Conservation (phyloP, 768 basidiomycete genomes). For the Serpula lacrymans region DNA sequence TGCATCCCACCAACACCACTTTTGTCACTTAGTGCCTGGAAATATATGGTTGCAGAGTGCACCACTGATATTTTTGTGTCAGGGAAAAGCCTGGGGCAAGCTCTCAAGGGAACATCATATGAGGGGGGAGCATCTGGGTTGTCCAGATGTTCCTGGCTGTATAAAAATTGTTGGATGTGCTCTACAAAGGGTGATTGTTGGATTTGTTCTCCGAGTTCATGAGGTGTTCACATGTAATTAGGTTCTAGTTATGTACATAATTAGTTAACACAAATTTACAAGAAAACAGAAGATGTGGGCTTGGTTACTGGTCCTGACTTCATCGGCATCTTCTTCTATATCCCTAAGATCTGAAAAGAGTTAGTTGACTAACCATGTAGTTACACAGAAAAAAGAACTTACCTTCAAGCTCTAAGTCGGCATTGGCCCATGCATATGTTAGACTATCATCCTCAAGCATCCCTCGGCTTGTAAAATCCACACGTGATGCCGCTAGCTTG, state of each 20-base stretch:
- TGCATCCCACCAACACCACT: slow-evolving; percentile 28
- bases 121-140: slow-evolving; percentile 3
- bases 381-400: too few relatives aligned
- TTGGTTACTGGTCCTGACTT: too few relatives aligned
- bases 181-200: slow-evolving; percentile 10
- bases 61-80: slow-evolving; percentile 3
- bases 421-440: too few relatives aligned
- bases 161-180: slow-evolving; percentile 13
- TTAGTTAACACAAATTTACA: too few relatives aligned
- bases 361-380: too few relatives aligned
- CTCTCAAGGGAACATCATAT: slow-evolving; percentile 4
- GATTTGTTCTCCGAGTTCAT: slow-evolving; percentile 11
- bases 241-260: neutral
- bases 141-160: slow-evolving; percentile 5
- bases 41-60: slow-evolving; percentile 25
- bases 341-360: too few relatives aligned
- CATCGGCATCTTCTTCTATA: too few relatives aligned
- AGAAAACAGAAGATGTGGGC: too few relatives aligned
- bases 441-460: slow-evolving; percentile 14
- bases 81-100: slow-evolving; percentile 12
- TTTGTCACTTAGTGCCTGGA: slow-evolving; percentile 34
- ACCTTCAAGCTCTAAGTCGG: too few relatives aligned
- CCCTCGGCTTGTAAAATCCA: neutral
- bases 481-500: slow-evolving; percentile 7
- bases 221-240: slow-evolving; percentile 5